These are phyloP conservation scores for Vitis cinerea DNA, from an alignment of 164 flowering plant genomes.

Conservation along the genomic window DNA sequence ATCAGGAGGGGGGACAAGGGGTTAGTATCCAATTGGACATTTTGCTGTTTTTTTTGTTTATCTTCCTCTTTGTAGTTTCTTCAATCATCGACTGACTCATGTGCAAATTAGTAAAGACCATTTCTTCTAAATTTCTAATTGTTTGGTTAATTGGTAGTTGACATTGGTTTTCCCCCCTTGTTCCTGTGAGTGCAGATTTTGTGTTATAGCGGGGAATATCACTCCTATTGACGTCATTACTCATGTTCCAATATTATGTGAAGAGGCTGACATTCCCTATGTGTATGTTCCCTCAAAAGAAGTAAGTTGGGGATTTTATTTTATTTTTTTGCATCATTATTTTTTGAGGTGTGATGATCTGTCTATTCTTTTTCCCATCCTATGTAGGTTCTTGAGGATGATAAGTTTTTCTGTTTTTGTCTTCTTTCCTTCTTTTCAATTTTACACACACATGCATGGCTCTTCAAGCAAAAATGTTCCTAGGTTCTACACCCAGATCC, in stretches of 20 bases:
- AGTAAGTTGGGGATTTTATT: slow-evolving; percentile 38
- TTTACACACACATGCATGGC: too few species aligned
- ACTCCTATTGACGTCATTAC: slow-evolving; percentile 95
- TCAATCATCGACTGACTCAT: neutral
- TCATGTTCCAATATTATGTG: slow-evolving; percentile 88
- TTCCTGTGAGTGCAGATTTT: slow-evolving; percentile 56
- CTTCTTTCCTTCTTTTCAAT: too few species aligned
- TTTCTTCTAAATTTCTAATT: neutral
- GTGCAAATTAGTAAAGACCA: neutral
- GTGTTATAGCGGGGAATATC: slow-evolving; percentile 93
- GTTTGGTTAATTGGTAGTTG: neutral
- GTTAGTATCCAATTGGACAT: slow-evolving; percentile 28
- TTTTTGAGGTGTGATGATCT: too few species aligned
- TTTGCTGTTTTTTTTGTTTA: neutral
- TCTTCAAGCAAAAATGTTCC: too few species aligned
- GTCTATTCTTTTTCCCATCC: too few species aligned
- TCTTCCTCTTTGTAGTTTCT: neutral
- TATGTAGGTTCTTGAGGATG: too few species aligned
- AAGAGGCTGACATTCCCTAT: slow-evolving; percentile 86
- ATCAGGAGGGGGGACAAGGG: slow-evolving; percentile 88
- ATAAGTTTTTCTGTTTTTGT: too few species aligned
- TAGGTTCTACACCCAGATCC: too few species aligned
- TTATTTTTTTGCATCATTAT: too few species aligned
- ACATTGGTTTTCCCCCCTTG: neutral
- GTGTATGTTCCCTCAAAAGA: slow-evolving; percentile 91